phyloP scores from a whole-genome alignment of 2,329 filamentous ascomycete species.

The Colletotrichum scovillei region DNA sequence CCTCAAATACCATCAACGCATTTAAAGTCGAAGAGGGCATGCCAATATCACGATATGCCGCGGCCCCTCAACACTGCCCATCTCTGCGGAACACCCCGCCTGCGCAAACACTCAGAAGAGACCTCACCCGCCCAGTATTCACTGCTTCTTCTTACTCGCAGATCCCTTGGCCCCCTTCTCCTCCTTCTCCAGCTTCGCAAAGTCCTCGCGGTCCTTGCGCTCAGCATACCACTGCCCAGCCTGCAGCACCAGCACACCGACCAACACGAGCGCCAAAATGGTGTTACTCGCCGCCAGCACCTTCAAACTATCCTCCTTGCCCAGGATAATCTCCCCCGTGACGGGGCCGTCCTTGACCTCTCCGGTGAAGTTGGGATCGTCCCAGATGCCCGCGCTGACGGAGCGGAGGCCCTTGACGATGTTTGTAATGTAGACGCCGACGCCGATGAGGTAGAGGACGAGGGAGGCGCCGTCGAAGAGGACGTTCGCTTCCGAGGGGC shows the following conservation, averaged over 20 bases:
- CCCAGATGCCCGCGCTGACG: conserved; percentile 78
- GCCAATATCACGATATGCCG: no score
- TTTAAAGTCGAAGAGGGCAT: not conserved
- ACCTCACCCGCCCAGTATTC: no score
- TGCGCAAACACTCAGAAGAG: no score
- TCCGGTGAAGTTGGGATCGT: conserved; percentile 51
- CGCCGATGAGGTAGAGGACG: conserved; percentile 85
- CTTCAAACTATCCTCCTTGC: conserved; percentile 88
- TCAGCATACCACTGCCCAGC: conserved; percentile 99
- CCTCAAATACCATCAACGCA: no score
- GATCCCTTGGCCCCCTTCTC: conserved; percentile 41
- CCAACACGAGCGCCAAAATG: conserved; percentile 90
- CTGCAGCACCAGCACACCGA: conserved; percentile 93
- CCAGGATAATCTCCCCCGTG: conserved; percentile 75
- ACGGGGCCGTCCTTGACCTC: conserved; percentile 51
- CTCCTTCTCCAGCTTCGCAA: conserved; percentile 70
- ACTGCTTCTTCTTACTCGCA: conserved; percentile 37
- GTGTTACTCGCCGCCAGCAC: conserved; percentile 96
- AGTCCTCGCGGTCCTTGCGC: conserved; percentile 88
- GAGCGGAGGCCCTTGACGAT: conserved; percentile 94
- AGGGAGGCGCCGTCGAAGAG: conserved; percentile 90
- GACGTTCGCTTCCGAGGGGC: conserved; percentile 91
- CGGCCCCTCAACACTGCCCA: not conserved
- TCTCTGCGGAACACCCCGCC: no score
- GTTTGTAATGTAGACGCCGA: conserved; percentile 94